Conservation (phyloP, 176 grass and related monocot species). For the Raddia guianensis region DNA sequence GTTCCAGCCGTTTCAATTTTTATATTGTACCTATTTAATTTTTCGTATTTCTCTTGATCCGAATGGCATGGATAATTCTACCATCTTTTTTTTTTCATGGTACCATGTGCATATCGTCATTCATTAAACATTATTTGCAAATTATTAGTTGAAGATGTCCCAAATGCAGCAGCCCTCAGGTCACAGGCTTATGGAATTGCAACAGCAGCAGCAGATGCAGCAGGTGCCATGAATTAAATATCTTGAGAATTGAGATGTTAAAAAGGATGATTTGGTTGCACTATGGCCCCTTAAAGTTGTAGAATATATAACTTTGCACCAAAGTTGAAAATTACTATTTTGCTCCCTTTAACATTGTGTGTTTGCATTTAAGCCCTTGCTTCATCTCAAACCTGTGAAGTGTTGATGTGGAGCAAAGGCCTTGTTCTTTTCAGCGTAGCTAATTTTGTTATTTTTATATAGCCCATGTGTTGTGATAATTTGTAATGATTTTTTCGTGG, state of each 20-base stretch:
- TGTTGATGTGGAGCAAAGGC: too few relatives aligned
- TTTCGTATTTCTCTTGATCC: not conserved
- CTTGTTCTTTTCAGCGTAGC: too few relatives aligned
- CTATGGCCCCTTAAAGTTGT: too few relatives aligned
- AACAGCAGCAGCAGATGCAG: slow-evolving; percentile 71
- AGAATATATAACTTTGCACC: too few relatives aligned
- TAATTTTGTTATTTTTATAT: too few relatives aligned
- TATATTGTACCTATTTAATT: slow-evolving; percentile 7
- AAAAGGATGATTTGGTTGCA: not conserved
- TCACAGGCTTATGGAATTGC: slow-evolving; percentile 70
- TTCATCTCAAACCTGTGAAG: too few relatives aligned
- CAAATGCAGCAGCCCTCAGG: slow-evolving; percentile 87
- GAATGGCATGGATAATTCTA: not conserved
- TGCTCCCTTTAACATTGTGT: too few relatives aligned
- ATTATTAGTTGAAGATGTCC: slow-evolving; percentile 69
- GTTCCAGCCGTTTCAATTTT: not conserved
- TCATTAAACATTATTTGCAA: slow-evolving; percentile 41
- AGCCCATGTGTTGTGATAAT: too few relatives aligned
- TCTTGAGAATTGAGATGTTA: slow-evolving; percentile 4
- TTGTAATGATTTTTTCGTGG: too few relatives aligned
- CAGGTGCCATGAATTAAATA: slow-evolving; percentile 50
- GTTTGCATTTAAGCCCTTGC: too few relatives aligned
- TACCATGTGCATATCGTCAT: slow-evolving; percentile 2
- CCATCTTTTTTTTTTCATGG: slow-evolving; percentile 4
- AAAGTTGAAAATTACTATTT: too few relatives aligned